Conservation (phyloP, 257 asterid genomes). For the Paraleonurus japonicus region DNA sequence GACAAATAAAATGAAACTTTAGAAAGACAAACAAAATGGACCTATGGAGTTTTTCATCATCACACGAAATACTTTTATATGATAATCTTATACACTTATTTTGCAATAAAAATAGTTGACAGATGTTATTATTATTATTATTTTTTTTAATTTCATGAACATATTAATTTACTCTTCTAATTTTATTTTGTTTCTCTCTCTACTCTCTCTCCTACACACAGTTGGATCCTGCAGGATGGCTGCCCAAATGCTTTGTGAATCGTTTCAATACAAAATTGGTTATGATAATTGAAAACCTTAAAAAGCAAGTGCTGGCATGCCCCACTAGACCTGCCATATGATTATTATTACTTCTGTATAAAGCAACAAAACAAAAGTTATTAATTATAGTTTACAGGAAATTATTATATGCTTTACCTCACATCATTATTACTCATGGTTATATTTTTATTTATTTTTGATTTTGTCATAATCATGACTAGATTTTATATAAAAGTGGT, state of each 20-base stretch:
- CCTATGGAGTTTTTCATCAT: too few species aligned
- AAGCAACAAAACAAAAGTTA: not conserved
- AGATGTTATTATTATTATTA: too few species aligned
- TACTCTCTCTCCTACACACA: constrained; percentile 20
- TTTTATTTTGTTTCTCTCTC: not conserved
- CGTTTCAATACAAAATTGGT: constrained; percentile 80
- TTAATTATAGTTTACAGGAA: not conserved
- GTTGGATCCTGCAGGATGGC: constrained; percentile 98
- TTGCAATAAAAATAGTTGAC: too few species aligned
- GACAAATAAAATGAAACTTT: too few species aligned
- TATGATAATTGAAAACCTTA: constrained; percentile 91
- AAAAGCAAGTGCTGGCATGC: constrained; percentile 74
- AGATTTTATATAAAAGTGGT: too few species aligned
- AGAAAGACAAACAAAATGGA: too few species aligned
- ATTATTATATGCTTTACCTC: not conserved
- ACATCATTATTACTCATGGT: not conserved
- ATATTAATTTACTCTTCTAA: not conserved
- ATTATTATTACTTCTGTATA: constrained; percentile 33
- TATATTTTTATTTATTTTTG: not conserved
- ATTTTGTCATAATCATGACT: not conserved
- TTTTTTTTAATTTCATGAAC: not conserved
- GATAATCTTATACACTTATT: too few species aligned
- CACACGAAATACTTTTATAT: too few species aligned
- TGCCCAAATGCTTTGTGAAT: constrained; percentile 89
- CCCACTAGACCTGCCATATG: constrained; percentile 46